A percentile compares a stretch with the other conserved stretches of the same genome.
Evolutionary conservation across 73 alveolate genomes (phyloP).

Genomic region (Symbiodinium natans): DNA sequence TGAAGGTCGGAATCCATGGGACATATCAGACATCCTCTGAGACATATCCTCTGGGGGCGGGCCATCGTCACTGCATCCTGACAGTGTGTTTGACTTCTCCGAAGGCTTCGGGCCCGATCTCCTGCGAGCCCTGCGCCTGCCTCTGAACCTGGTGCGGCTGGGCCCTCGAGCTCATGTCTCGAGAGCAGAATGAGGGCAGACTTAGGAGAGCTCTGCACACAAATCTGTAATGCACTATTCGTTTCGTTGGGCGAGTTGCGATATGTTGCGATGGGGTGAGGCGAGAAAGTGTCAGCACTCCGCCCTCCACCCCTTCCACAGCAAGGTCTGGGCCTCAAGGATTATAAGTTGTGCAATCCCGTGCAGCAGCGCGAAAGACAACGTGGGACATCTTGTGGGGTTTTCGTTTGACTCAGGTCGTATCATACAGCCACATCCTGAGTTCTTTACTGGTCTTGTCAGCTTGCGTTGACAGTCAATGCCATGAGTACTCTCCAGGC

Average conservation of each 20-base stretch:
- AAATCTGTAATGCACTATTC: too few relatives aligned
- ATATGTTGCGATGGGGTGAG: not conserved
- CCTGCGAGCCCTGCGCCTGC: conserved; percentile 70
- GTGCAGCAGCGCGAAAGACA: not conserved
- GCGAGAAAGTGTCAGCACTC: conserved; percentile 32
- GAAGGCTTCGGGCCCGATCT: conserved; percentile 69
- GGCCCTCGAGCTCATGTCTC: not conserved
- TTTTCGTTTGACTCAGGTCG: not conserved
- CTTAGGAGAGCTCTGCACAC: not conserved
- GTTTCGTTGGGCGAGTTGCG: too few relatives aligned
- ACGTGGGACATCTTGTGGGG: too few relatives aligned
- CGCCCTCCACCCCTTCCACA: conserved; percentile 88
- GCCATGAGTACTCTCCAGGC: not conserved
- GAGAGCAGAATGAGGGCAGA: not conserved
- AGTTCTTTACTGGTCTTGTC: not conserved
- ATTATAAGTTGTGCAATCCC: too few relatives aligned
- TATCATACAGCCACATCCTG: not conserved
- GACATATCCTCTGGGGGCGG: not conserved
- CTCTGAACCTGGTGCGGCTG: conserved; percentile 61
- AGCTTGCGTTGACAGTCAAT: not conserved
- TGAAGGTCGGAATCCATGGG: not conserved
- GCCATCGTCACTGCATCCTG: too few relatives aligned
- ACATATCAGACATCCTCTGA: not conserved
- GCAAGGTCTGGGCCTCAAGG: not conserved
- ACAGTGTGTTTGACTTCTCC: too few relatives aligned